phyloP scores from a whole-genome alignment of 2,329 filamentous ascomycete genomes.

The Ustulina deusta region DNA sequence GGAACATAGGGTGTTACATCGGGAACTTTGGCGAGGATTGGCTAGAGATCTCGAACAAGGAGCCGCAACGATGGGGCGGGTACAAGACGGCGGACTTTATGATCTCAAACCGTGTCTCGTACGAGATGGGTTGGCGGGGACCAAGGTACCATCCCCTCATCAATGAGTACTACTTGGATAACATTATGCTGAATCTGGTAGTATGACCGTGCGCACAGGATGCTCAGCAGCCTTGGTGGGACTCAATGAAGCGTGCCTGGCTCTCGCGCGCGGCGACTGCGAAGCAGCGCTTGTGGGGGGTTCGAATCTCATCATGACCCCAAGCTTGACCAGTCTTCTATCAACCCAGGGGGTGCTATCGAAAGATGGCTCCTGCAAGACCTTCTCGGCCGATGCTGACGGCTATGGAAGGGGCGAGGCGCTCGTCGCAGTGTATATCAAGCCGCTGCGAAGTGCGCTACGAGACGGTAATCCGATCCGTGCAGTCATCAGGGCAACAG shows the following conservation, averaged over 20 bases:
- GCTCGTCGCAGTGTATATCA: constrained; percentile 55
- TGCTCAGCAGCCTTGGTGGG: constrained; percentile 49
- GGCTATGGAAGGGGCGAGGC: constrained; percentile 62
- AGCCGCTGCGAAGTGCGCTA: constrained; percentile 55
- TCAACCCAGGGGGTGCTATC: constrained; percentile 44
- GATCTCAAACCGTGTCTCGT: constrained; percentile 49
- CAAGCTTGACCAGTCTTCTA: constrained; percentile 42
- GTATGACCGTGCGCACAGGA: constrained; percentile 47
- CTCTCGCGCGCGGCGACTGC: constrained; percentile 44
- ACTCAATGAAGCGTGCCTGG: constrained; percentile 48
- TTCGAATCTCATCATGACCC: constrained; percentile 42
- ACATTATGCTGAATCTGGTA: constrained; percentile 16
- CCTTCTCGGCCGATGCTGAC: constrained; percentile 55
- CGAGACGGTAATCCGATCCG: constrained; percentile 44
- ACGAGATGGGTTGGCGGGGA: constrained; percentile 43
- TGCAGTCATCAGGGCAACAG: constrained; percentile 50
- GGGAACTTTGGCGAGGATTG: constrained; percentile 52
- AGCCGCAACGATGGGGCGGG: constrained; percentile 41
- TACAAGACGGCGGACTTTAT: constrained; percentile 45
- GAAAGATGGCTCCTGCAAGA: constrained; percentile 45
- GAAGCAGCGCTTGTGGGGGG: constrained; percentile 50
- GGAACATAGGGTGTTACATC: constrained; percentile 50
- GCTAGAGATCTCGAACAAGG: constrained; percentile 41
- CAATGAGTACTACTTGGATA: background rate
- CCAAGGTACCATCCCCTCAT: constrained; percentile 39